Evolutionary conservation across 371 early-diverging fungal species (phyloP).

Genomic region (Conidiobolus incongruus): DNA sequence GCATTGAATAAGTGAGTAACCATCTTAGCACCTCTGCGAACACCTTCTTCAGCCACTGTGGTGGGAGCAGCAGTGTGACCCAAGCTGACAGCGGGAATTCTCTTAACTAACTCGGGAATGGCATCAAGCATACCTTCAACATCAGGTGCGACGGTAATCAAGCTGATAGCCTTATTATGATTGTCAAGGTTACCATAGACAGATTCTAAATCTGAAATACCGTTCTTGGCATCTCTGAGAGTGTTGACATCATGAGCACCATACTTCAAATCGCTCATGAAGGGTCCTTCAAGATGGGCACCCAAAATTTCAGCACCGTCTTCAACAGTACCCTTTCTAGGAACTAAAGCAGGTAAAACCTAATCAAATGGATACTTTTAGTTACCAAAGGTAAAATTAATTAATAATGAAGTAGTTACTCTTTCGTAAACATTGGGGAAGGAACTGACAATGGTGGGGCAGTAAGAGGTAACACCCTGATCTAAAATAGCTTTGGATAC

Average conservation of each 20-base stretch:
- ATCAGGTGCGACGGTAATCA: slow-evolving; percentile 67
- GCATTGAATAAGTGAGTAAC: slow-evolving; percentile 71
- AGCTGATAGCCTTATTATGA: slow-evolving; percentile 25
- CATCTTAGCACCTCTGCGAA: slow-evolving; percentile 23
- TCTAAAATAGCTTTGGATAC: slow-evolving; percentile 52
- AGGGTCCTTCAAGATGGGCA: slow-evolving; percentile 70
- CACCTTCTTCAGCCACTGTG: slow-evolving; percentile 42
- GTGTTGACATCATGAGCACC: slow-evolving; percentile 59
- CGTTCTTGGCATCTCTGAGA: slow-evolving; percentile 35
- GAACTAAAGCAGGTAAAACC: slow-evolving; percentile 40
- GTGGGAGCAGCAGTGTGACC: slow-evolving; percentile 51
- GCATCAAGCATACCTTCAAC: slow-evolving; percentile 45
- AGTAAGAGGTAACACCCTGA: slow-evolving; percentile 60
- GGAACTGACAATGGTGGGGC: slow-evolving; percentile 69
- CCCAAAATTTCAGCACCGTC: slow-evolving; percentile 53
- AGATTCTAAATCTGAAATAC: slow-evolving; percentile 38
- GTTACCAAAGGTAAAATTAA: too few species aligned
- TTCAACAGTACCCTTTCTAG: slow-evolving; percentile 37
- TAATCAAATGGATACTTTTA: slow-evolving; percentile 4
- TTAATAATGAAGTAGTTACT: slow-evolving; percentile 24
- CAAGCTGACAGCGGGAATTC: slow-evolving; percentile 35
- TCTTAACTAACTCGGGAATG: slow-evolving; percentile 36
- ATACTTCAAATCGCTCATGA: slow-evolving; percentile 43
- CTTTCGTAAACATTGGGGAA: slow-evolving; percentile 40
- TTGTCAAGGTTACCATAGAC: slow-evolving; percentile 37